Evolutionary conservation across 1,284 basidiomycete genomes (phyloP), one percentile per base, ranked within the genome.

Genomic region (Ceratobasidium sp.): DNA sequence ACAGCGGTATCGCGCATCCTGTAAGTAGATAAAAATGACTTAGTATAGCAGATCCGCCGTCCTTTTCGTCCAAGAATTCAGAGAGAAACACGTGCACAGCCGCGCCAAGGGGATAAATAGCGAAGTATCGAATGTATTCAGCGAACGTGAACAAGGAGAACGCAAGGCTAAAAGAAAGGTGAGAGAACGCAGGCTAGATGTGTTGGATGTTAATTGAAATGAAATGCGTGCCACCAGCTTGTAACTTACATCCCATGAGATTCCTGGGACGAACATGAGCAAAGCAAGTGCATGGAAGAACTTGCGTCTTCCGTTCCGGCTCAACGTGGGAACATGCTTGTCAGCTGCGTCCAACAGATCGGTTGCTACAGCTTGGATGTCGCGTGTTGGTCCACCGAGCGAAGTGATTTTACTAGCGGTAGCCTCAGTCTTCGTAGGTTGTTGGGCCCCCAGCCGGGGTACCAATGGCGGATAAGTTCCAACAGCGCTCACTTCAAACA

Each of bases 271-370:
- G 79, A 99, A 98, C 92, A 99, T 96, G 43, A 94, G 85, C 61
- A 98, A 95, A 0, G 97, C 95, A 41, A 99, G 84, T 16, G 89
- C 94, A 82, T 99, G 97, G 83, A 99, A 99, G 81, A 93, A 98
- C 81, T 99, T 99, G 72, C 97, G 86, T 70, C 97, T 86, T n/a
- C 93, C 94, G 80, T 99, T 99, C 74, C 98, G 83, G 52, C 92
- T 90, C 73, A 99, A 82, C 26, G 92, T 93, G n/a, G 94, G 93
- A 73, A 96, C 90, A 73, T 88, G 88, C 80, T 93, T 93, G 80
- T 95, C 91, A 1, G 93, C 93, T 39, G 92, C 92, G 78, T 95
- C 92, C 77, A 96, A 83, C 77, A 93, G 83, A 76, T 94, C 93
- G 16, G 88, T 91, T n/a, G 92, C 93, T 1, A 81, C 80, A 4